Conservation (phyloP, 164 flowering plant species). For the Vitis cinerea region DNA sequence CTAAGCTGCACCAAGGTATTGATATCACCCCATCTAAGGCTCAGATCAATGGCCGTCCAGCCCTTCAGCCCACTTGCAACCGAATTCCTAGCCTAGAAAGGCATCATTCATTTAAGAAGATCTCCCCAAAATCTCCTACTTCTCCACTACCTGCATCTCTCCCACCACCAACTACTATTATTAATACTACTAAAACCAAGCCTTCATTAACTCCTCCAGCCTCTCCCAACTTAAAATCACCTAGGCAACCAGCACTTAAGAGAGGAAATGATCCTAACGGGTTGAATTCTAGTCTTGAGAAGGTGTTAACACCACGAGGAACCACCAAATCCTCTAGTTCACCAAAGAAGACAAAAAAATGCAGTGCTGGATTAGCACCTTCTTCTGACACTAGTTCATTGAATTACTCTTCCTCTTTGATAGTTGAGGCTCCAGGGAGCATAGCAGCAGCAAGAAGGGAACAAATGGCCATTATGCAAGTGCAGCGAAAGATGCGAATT, state of each 20-base stretch:
- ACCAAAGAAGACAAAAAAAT: conserved; percentile 28
- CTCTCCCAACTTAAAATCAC: conserved; percentile 51
- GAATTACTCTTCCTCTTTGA: conserved; percentile 38
- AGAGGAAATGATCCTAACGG: conserved; percentile 40
- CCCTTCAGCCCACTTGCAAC: conserved; percentile 66
- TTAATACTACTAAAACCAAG: conserved; percentile 2
- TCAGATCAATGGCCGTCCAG: conserved; percentile 55
- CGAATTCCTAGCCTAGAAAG: conserved; percentile 42
- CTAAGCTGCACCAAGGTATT: conserved; percentile 25
- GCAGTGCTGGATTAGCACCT: not conserved
- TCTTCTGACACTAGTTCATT: conserved; percentile 11
- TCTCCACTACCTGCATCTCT: conserved; percentile 18
- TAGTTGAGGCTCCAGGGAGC: conserved; percentile 72
- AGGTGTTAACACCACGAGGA: conserved; percentile 24
- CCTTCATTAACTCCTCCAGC: conserved; percentile 30
- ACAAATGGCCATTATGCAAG: conserved; percentile 63
- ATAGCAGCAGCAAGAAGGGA: conserved; percentile 84
- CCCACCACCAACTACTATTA: conserved; percentile 13
- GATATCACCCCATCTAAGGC: conserved; percentile 18
- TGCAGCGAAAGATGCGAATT: conserved; percentile 69
- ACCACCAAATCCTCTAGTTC: conserved; percentile 4
- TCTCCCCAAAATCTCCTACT: conserved; percentile 22
- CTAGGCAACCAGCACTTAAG: conserved; percentile 40
- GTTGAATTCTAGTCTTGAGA: conserved; percentile 43
- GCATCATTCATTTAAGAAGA: conserved; percentile 38